A percentile compares a stretch with the other conserved stretches of the same genome.
These are phyloP conservation scores for Clausena lansium DNA, from an alignment of 345 rosid genomes.

Conservation along the genomic window DNA sequence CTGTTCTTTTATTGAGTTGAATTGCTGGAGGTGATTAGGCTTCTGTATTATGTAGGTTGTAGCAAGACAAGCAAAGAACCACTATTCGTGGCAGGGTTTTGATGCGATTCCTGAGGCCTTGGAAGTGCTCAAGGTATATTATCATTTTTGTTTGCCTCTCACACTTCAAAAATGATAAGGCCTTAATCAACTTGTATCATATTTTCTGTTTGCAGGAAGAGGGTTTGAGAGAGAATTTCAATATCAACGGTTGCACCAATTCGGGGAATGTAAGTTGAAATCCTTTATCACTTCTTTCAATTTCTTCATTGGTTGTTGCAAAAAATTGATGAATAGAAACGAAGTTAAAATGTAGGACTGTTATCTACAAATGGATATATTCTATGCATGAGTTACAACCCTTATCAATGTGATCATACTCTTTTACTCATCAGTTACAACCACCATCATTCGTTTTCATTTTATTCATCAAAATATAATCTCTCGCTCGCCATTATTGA, in stretches of 20 bases:
- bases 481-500: not conserved
- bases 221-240: constrained; percentile 52
- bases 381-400: not conserved
- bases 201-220: constrained; percentile 45
- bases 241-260: constrained; percentile 31
- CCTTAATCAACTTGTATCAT: not conserved
- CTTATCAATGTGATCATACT: not conserved
- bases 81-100: constrained; percentile 76
- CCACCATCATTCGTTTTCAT: not conserved
- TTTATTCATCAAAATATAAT: not conserved
- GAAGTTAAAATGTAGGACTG: not conserved
- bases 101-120: constrained; percentile 62
- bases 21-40: constrained; percentile 15
- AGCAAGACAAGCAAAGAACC: constrained; percentile 68
- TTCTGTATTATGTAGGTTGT: constrained; percentile 49
- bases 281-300: not conserved
- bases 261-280: constrained; percentile 39
- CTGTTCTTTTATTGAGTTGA: not conserved
- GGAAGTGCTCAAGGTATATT: constrained; percentile 47
- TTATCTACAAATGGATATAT: not conserved
- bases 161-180: not conserved
- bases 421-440: not conserved
- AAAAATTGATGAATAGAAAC: not conserved
- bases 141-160: not conserved
- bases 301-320: not conserved